Evolutionary conservation across 768 basidiomycete genomes (phyloP), one percentile per base, ranked within the genome.

Genomic region (Gloeophyllum trabeum): DNA sequence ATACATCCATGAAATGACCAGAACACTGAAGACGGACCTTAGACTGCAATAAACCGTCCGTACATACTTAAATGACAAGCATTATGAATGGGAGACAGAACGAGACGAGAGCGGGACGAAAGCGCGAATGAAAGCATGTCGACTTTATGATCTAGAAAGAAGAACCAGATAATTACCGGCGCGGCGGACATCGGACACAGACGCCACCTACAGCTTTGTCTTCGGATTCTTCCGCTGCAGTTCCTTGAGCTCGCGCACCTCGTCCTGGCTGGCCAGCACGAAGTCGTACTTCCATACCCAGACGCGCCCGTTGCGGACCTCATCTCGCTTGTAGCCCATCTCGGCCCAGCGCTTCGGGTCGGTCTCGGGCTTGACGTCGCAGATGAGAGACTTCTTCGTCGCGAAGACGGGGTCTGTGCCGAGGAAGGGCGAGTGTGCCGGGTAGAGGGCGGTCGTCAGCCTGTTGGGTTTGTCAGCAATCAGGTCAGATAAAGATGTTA

Each of bases 321-420:
- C 60, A 24, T 46, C 54, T 28, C 51, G 51, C 43, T 55, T 48
- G 45, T 54, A 61, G 21, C 60, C 60, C 46, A 56, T 49, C 34
- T 52, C 51, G 6, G 24, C 40, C 60, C 60, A 61, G 14, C 51
- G 44, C 28, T 39, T 34, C 4, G 56, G 51, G 24, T 61, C 56
- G 4, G 36, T 43, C 43, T 56, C 57, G 34, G 56, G 54, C 3
- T 42, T 43, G 24, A 61, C 48, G 19, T 55, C 46, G 43, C 55
- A 56, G 39, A 61, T 52, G 22, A 61, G 57, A 28, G 56, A 57
- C 46, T 57, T 60, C 52, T 55, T 57, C 2, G 60, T 61, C 24
- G 60, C 60, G 40, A 61, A 61, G 2, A 61, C 60, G 23, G 60
- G 60, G 46, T 61, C 60, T 0, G 58, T 61, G 35, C 60, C 60